phyloP scores from a whole-genome alignment of 768 basidiomycete genomes.

The Agaricus bisporus region DNA sequence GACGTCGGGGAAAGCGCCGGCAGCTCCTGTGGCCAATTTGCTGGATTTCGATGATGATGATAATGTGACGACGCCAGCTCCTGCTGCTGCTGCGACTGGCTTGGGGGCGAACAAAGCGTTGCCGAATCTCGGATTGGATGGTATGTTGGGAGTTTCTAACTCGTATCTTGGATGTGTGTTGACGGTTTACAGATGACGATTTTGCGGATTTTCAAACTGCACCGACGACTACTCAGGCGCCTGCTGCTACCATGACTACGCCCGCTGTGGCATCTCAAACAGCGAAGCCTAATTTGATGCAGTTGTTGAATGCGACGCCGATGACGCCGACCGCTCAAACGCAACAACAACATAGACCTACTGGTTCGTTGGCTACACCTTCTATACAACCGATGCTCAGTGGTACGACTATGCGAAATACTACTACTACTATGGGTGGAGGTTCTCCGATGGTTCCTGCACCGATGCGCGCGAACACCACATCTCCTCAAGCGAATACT shows the following conservation, averaged over 20 bases:
- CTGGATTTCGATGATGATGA: slow-evolving; percentile 79
- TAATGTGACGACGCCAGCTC: slow-evolving; percentile 28
- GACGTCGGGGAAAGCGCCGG: slow-evolving; percentile 3
- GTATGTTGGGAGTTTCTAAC: slow-evolving; percentile 19
- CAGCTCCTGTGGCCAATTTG: slow-evolving; percentile 57
- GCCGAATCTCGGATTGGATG: slow-evolving; percentile 39
- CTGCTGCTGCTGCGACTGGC: slow-evolving; percentile 23
- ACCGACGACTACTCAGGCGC: slow-evolving; percentile 31
- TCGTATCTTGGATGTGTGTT: not conserved
- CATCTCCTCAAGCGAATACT: too few relatives aligned
- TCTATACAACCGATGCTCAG: slow-evolving; percentile 12
- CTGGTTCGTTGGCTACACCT: too few relatives aligned
- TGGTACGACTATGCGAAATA: slow-evolving; percentile 22
- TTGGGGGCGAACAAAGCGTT: slow-evolving; percentile 47
- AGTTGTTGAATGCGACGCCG: slow-evolving; percentile 33
- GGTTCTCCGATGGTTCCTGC: not conserved
- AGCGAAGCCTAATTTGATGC: slow-evolving; percentile 40
- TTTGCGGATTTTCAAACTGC: slow-evolving; percentile 84
- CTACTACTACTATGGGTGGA: not conserved
- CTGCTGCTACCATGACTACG: slow-evolving; percentile 5
- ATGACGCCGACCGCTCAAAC: slow-evolving; percentile 22
- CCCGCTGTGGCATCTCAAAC: slow-evolving; percentile 22
- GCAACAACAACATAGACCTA: slow-evolving; percentile 19
- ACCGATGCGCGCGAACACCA: too few relatives aligned
- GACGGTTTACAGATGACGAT: slow-evolving; percentile 54